Evolutionary conservation across 192 early-diverging fungal genomes (phyloP), one percentile per base, ranked within the genome.

Genomic region (Coemansia sp.): DNA sequence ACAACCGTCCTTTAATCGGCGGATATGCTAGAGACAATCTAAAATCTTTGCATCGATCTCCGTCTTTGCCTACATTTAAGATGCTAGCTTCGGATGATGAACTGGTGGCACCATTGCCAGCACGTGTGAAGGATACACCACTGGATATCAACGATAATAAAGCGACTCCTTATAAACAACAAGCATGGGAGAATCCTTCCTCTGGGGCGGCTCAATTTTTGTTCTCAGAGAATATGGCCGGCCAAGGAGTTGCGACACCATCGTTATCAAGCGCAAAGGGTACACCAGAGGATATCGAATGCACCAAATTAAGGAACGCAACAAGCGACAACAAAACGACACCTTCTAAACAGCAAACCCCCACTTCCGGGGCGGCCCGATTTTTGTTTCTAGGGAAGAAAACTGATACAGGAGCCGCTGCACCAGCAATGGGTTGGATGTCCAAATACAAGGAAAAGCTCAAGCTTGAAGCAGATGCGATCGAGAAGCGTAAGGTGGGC

Each of bases 11-110:
- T n/a, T 12, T n/a, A 0, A 20, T 31, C 29, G 31, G 53, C n/a
- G 66, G 66, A 2, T 59, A 67, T 39, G 71, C 71, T n/a, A 60
- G 71, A 40, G 64, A 67, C 57, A 67, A 68, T 53, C 46, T 68
- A 42, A 74, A 59, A 20, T 26, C 66, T 4, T 20, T 43, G 28
- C 61, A 74, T 16, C 53, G 53, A 33, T 33, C 53, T 3, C 25
- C 53, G 2, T 37, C 61, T n/a, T 52, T 52, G 3, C 55, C 66
- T 3, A 26, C 42, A 9, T 59, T 63, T 10, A 74, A 68, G 57
- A 59, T 64, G 25, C 59, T 74, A 20, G 63, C 66, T 42, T 53
- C 49, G 15, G 60, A 63, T 21, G 71, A 63, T n/a, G 23, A 49
- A 28, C 39, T 13, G 13, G 67, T 23, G 7, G 40, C 21, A n/a